Evolutionary conservation across 345 rosid genomes (phyloP), one percentile per base, ranked within the genome.

Genomic region (Mangifera indica): DNA sequence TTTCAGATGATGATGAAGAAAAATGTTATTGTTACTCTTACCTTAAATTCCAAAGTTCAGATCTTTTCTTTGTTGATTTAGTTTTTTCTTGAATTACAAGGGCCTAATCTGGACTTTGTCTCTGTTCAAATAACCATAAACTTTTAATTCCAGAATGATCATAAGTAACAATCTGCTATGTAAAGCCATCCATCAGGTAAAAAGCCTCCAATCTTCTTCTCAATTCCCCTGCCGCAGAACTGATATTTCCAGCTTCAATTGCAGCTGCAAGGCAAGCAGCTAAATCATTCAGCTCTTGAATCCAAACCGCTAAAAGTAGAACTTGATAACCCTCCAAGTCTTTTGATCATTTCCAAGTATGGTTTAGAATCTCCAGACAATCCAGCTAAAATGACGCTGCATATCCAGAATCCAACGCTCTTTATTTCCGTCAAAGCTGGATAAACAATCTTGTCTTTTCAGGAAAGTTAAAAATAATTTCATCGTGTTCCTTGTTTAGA

Each of bases 381-480:
- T 62, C 71, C 78, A 75, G 85, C 83, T 74, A 85, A 20, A 21
- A 78, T 49, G 74, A 81, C 58, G 48, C 84, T 74, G 49, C 81
- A 83, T 18, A 78, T 81, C 90, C 89, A 80, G 17, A 80, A 81
- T 0, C 81, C 87, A 17, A 82, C 18, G 18, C 73, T 68, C 76
- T 81, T 84, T 62, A 87, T 32, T 53, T 86, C 81, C 71, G 46
- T 58, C 77, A 87, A 60, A 77, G 88, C 90, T 74, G 77, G 74
- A 34, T 77, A 55, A 52, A 86, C 48, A 32, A 80, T 75, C 74
- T 37, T 68, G 26, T 80, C 87, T 68, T 84, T 17, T 77, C 78
- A 22, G 82, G 74, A 34, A 34, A 34, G 25, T 26, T 26, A 52
- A 69, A 52, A 21, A 15, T 68, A 2, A 45, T 75, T 57, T 69